These are phyloP conservation scores for Paramecium primaurelia DNA, from an alignment of 73 alveolate species.

Conservation along the genomic window DNA sequence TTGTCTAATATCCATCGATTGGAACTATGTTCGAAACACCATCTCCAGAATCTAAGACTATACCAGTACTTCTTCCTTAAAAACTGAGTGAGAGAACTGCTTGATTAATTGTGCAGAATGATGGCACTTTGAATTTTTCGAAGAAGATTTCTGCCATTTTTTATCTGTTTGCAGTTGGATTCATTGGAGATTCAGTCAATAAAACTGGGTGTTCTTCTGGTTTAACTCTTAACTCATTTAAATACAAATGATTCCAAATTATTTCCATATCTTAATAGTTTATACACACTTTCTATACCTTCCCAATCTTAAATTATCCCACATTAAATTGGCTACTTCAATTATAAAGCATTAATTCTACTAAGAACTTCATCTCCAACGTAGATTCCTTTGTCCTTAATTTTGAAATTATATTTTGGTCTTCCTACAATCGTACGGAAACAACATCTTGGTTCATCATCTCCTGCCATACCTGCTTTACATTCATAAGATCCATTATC, in stretches of 20 bases:
- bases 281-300: conserved; percentile 46
- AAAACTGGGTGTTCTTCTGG: conserved; percentile 87
- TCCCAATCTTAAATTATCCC: conserved; percentile 94
- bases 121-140: conserved; percentile 96
- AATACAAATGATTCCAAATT: conserved; percentile 96
- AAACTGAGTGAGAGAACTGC: conserved; percentile 87
- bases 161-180: conserved; percentile 85
- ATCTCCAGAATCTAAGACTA: conserved; percentile 98
- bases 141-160: conserved; percentile 85
- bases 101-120: conserved; percentile 91
- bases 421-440: conserved; percentile 98
- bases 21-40: conserved; percentile 99
- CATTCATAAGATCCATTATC: conserved; percentile 76
- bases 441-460: conserved; percentile 95
- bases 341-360: conserved; percentile 92
- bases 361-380: conserved; percentile 98
- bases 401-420: conserved; percentile 68
- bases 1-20: conserved; percentile 94
- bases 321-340: conserved; percentile 91
- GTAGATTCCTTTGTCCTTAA: conserved; percentile 16
- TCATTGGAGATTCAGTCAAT: conserved; percentile 88
- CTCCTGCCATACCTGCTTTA: conserved; percentile 98
- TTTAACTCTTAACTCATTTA: conserved; percentile 79
- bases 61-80: conserved; percentile 91
- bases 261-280: conserved; percentile 74